Base-by-base conservation (phyloP, 2,329 filamentous ascomycete species). In the Pestalotiopsis sp. region DNA sequence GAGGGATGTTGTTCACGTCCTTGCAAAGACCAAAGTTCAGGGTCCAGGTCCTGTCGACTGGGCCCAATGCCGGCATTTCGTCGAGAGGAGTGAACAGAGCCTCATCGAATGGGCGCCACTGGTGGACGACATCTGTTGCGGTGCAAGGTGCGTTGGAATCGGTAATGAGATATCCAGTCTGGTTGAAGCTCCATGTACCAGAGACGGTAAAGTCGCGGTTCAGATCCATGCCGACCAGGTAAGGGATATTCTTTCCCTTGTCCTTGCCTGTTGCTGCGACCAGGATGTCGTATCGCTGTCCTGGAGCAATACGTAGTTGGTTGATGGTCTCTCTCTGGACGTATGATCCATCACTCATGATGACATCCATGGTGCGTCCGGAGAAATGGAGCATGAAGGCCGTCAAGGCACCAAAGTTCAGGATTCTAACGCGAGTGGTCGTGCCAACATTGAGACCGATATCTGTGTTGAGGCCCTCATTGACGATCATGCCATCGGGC, bases 1-100 rank as follows among this genome's bases (percentile, higher is more conserved):
- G 91, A 68, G 85, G 86, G 38, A 87, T 86, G 7, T 88, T 89
- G 72, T 93, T 87, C 36, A 79, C 82, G 58, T 93, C 86, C 31
- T 86, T 82, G 76, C 88, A 87, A 81, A 91, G 91, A 62, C 78
- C 75, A 68, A 90, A 85, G 75, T 82, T 80, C 4, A 93, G 82
- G 23, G 83, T 82, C 71, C 92, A 83, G 17, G 85, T 83, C 73
- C 86, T 83, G 75, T 87, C 83, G 1, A 90, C 86, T 0, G 86
- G 78, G 9, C 83, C 82, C n/a, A 84, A 82, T 1, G 88, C 80
- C 1, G 81, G 76, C 68, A 84, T 77, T 5, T 82, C 81, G 72
- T 92, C 87, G 58, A 85, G 79, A 0, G 91, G 88, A 20, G 86
- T 80, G 11, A 93, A 85, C 1, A 79, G 80, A 39, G 87, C 83